These are phyloP conservation scores for Crotalaria pallida DNA, from an alignment of 306 rosid species.

Conservation along the genomic window DNA sequence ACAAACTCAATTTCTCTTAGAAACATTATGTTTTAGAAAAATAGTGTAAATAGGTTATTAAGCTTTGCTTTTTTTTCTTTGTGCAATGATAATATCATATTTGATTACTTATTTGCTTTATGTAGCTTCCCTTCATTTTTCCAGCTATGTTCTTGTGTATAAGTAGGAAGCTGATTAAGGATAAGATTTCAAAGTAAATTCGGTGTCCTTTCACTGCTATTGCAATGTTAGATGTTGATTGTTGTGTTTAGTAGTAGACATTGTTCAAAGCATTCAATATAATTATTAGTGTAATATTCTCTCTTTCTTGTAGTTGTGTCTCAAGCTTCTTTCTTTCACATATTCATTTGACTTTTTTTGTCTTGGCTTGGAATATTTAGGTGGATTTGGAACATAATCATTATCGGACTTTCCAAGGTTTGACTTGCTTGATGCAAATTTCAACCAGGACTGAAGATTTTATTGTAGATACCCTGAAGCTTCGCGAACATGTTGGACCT, in stretches of 20 bases:
- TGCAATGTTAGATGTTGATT: background rate
- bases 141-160: background rate
- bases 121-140: background rate
- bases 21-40: background rate
- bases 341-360: slow-evolving; percentile 15
- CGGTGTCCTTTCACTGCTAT: background rate
- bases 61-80: slow-evolving; percentile 4
- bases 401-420: slow-evolving; percentile 95
- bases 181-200: background rate
- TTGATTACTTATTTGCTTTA: background rate
- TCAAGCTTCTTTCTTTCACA: background rate
- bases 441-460: slow-evolving; percentile 97
- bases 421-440: slow-evolving; percentile 98
- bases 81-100: background rate
- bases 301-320: background rate
- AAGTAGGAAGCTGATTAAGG: background rate
- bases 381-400: slow-evolving; percentile 99
- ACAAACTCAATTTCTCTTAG: background rate
- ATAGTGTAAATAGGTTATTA: background rate
- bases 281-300: background rate
- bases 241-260: background rate
- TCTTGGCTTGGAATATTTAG: slow-evolving; percentile 38
- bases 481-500: slow-evolving; percentile 73
- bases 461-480: slow-evolving; percentile 85
- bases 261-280: background rate